These are phyloP conservation scores for Fagopyrum tataricum DNA, from an alignment of 148 eudicot genomes.

Conservation along the genomic window DNA sequence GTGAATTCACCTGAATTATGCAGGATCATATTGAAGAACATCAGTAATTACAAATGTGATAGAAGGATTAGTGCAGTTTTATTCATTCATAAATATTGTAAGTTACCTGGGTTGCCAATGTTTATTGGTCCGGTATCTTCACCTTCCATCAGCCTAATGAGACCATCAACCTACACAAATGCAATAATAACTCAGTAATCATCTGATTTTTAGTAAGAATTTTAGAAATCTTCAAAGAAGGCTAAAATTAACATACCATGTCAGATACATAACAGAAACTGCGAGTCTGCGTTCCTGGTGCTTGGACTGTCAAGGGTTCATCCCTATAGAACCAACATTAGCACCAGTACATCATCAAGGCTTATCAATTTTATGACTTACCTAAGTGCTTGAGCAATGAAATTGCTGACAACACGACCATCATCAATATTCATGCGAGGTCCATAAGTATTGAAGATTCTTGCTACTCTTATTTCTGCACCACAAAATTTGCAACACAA, in stretches of 20 bases:
- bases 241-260: conserved; percentile 42
- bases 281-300: conserved; percentile 96
- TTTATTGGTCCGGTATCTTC: conserved; percentile 89
- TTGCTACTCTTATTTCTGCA: conserved; percentile 89
- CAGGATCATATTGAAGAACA: not conserved
- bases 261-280: conserved; percentile 97
- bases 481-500: not conserved
- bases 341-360: not conserved
- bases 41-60: not conserved
- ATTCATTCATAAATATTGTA: not conserved
- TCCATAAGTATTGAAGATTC: conserved; percentile 98
- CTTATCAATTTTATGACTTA: conserved; percentile 6
- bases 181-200: not conserved
- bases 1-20: conserved; percentile 84
- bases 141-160: conserved; percentile 94
- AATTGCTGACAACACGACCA: conserved; percentile 98
- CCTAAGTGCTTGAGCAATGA: conserved; percentile 98
- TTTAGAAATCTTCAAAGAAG: not conserved
- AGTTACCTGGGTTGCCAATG: conserved; percentile 84
- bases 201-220: not conserved
- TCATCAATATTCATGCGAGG: conserved; percentile 99
- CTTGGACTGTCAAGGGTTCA: conserved; percentile 91
- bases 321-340: conserved; percentile 24
- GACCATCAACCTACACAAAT: conserved; percentile 76
- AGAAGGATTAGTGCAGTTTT: not conserved